Evolutionary conservation across 2,329 filamentous ascomycete genomes (phyloP).

Genomic region (Sarocladiaceae sp.): DNA sequence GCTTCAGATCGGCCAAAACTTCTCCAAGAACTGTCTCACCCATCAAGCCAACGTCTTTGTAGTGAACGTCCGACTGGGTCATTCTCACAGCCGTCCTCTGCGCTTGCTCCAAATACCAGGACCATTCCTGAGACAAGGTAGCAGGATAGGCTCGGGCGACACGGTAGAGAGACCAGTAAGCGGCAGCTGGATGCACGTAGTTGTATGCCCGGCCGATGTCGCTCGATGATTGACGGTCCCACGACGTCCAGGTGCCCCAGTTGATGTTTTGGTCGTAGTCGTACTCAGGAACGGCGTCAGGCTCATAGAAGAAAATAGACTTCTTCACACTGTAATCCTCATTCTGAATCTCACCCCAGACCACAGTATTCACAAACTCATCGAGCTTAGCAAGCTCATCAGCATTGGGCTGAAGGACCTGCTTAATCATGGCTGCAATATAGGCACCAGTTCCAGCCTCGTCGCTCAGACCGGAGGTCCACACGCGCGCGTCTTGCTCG

Average conservation of each 20-base stretch:
- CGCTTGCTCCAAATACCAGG: slow-evolving; percentile 53
- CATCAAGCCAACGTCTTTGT: slow-evolving; percentile 49
- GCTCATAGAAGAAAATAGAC: slow-evolving; percentile 55
- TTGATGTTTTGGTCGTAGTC: slow-evolving; percentile 37
- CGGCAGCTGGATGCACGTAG: slow-evolving; percentile 52
- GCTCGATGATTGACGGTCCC: slow-evolving; percentile 43
- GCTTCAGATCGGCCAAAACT: slow-evolving; percentile 44
- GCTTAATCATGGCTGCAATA: slow-evolving; percentile 51
- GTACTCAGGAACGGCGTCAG: slow-evolving; percentile 35
- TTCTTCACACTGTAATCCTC: slow-evolving; percentile 45
- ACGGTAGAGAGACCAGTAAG: slow-evolving; percentile 56
- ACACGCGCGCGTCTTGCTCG: slow-evolving; percentile 44
- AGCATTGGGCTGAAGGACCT: slow-evolving; percentile 43
- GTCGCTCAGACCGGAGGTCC: slow-evolving; percentile 57
- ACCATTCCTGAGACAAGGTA: slow-evolving; percentile 38
- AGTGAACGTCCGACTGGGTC: slow-evolving; percentile 34
- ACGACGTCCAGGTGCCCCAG: slow-evolving; percentile 48
- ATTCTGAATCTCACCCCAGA: slow-evolving; percentile 45
- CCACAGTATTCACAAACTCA: slow-evolving; percentile 45
- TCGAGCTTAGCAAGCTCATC: slow-evolving; percentile 49
- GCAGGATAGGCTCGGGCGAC: slow-evolving; percentile 45
- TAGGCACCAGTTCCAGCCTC: slow-evolving; percentile 55
- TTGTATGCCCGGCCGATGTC: slow-evolving; percentile 50
- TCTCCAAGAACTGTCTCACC: slow-evolving; percentile 55
- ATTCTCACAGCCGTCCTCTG: slow-evolving; percentile 43